phyloP scores from a whole-genome alignment of 2,329 filamentous ascomycete genomes.

The Verticillium nonalfalfae region DNA sequence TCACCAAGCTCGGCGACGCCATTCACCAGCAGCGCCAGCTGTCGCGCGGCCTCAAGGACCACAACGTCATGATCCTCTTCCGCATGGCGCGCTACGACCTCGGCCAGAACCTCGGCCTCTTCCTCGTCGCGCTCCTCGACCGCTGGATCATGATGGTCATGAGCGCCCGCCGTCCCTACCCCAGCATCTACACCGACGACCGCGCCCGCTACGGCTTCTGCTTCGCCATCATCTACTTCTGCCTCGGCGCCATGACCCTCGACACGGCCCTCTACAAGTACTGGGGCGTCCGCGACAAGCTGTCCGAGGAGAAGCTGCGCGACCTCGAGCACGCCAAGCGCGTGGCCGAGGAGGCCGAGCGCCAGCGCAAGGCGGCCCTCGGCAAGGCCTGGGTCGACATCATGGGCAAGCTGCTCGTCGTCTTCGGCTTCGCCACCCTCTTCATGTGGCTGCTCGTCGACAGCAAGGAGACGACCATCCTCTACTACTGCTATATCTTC shows the following conservation, averaged over 20 bases:
- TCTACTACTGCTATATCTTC: constrained; percentile 26
- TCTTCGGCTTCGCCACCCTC: constrained; percentile 23
- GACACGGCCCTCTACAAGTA: constrained; percentile 28
- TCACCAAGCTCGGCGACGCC: constrained; percentile 24
- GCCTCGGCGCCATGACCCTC: constrained; percentile 27
- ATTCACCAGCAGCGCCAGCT: constrained; percentile 26
- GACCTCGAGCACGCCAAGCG: constrained; percentile 17
- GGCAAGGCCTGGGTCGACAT: constrained; percentile 20
- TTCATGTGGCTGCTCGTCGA: constrained; percentile 27
- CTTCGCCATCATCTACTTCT: constrained; percentile 31
- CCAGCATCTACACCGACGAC: constrained; percentile 21
- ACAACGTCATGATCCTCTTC: constrained; percentile 29
- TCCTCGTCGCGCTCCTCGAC: constrained; percentile 30
- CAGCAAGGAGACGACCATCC: constrained; percentile 18
- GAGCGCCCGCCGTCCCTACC: constrained; percentile 18
- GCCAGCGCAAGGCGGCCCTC: constrained; percentile 3
- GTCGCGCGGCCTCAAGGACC: constrained; percentile 27
- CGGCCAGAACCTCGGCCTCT: constrained; percentile 27
- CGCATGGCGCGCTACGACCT: constrained; percentile 27
- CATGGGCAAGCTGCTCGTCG: constrained; percentile 19
- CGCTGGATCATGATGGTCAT: constrained; percentile 29
- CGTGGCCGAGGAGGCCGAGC: constrained; percentile 14
- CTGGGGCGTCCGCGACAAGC: constrained; percentile 23
- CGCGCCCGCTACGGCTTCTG: constrained; percentile 27
- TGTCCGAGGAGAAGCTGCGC: constrained; percentile 25